Base-by-base conservation (phyloP, 225 moss, liverwort and hornwort genomes). In the Pleurozium schreberi region DNA sequence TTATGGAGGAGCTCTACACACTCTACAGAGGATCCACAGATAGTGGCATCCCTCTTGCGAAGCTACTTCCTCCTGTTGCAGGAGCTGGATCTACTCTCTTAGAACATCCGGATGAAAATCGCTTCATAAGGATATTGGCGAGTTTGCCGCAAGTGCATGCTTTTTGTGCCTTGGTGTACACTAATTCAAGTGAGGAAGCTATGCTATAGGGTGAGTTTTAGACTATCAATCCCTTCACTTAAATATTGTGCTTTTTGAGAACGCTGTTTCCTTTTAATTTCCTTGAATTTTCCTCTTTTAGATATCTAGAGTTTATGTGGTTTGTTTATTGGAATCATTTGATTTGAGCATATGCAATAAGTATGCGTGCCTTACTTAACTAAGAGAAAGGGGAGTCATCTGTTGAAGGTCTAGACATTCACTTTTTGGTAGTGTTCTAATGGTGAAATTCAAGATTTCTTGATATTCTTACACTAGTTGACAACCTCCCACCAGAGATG, bases 141-240 rank as follows among this genome's bases (percentile, higher is more conserved):
- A 92, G 89, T 87, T 92, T 97, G 89, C 96, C 95, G 71, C 95
- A 96, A 92, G 94, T 99, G 89, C 95, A 95, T 78, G 93, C 96
- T 89, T 96, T 97, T 89, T 99, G 97, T 90, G 96, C 95, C 73
- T 91, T 99, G 96, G 96, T 99, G 52, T 99, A 97, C 86, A 94
- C 93, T 79, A 95, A 89, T 88, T 91, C 94, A 87, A 93, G 89
- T 70, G 95, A 95, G 86, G 94, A 94, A 57, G 87, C 78, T 69
- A 59, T 82, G 75, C 68, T 87, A 36, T 93, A 90, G 67, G 87
- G 92, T 92, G 73, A 92, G 91, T 87, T 81, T 28, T 52, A 83
- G 53, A 63, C 43, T 77, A 65, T 18, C 43, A 75, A 50, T 53
- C 42, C 26, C 50, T 84, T 73, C n/a, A 68, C 68, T 86, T 59